These are phyloP conservation scores for Coemansia sp. DNA, from an alignment of 192 early-diverging fungal genomes.

Conservation along the genomic window DNA sequence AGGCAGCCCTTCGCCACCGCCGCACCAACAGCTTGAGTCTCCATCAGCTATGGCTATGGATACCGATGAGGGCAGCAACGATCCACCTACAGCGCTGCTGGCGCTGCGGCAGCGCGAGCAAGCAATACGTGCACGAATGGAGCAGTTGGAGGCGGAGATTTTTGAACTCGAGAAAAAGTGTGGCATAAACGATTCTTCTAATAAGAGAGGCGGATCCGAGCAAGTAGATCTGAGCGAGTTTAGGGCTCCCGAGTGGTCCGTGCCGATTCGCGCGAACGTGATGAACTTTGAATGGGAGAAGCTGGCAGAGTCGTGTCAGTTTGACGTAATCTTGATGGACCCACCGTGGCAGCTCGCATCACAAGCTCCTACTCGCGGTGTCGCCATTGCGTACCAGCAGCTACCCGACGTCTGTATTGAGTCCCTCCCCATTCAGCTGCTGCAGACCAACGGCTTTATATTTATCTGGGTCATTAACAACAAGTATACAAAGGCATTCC, in stretches of 20 bases:
- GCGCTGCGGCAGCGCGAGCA: constrained; percentile 56
- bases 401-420: constrained; percentile 93
- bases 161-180: constrained; percentile 56
- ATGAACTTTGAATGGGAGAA: constrained; percentile 92
- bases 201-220: constrained; percentile 8
- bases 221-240: constrained; percentile 71
- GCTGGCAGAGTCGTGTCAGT: constrained; percentile 80
- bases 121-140: constrained; percentile 58
- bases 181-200: constrained; percentile 28
- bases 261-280: constrained; percentile 94
- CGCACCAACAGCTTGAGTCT: constrained; percentile 4
- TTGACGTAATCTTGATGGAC: constrained; percentile 93
- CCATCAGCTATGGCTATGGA: constrained; percentile 6
- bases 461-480: constrained; percentile 99
- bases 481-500: constrained; percentile 95
- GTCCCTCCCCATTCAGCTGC: constrained; percentile 79
- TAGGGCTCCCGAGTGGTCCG: constrained; percentile 88
- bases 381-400: constrained; percentile 92
- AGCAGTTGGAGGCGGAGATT: constrained; percentile 58
- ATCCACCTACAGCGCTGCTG: constrained; percentile 6
- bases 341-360: constrained; percentile 97
- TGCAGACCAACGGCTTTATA: constrained; percentile 86
- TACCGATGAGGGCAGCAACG: constrained; percentile 10
- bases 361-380: constrained; percentile 88
- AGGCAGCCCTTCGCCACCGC: constrained; percentile 11